Evolutionary conservation across 495 filamentous ascomycete genomes (phyloP), one percentile per base, ranked within the genome.

Genomic region (Xeromyces bisporus): DNA sequence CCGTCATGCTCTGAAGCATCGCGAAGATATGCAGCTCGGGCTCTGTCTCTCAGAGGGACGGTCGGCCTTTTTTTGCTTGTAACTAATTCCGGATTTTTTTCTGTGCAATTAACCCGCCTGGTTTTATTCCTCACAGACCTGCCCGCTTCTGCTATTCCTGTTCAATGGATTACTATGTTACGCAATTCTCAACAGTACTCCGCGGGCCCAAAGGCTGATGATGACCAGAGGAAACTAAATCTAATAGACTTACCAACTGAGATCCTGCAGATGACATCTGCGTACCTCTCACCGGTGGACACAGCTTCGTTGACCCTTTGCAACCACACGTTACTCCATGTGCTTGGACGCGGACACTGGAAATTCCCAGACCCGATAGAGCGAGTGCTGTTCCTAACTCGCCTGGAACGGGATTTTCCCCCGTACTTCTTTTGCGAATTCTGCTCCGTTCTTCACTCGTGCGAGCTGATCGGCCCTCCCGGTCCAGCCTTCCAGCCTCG

Each of bases 401-500:
- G 9, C 4, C 20, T 21, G 20, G 5, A 21, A 36, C 21, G 23
- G 26, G 40, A 43, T 28, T 29, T 43, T 29, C 40, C 40, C 27
- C 24, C 29, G 13, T 37, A 43, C 28, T 38, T 26, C 20, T 27
- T 38, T 29, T 43, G 40, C 40, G 24, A 43, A 36, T 23, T 21
- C 14, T 40, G 40, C 36, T 32, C 30, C 29, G 25, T 20, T 3
- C 40, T 40, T 36, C 40, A 43, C 36, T 26, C 29, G 21, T 39
- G 36, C 28, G 32, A 16, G 34, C 15, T 13, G 11, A 33, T 27
- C 17, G 17, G 16, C 25, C 27, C 12, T 15, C 36, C 40, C 16
- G 20, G 20, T 21, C 20, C 33, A 27, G 33, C 27, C 15, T 15
- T 18, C 32, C 29, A 38, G 33, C 29, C 26, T 12, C 32, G 12